These are phyloP conservation scores for Ophidiomyces ophidiicola DNA, from an alignment of 2,329 filamentous ascomycete species.

Conservation along the genomic window DNA sequence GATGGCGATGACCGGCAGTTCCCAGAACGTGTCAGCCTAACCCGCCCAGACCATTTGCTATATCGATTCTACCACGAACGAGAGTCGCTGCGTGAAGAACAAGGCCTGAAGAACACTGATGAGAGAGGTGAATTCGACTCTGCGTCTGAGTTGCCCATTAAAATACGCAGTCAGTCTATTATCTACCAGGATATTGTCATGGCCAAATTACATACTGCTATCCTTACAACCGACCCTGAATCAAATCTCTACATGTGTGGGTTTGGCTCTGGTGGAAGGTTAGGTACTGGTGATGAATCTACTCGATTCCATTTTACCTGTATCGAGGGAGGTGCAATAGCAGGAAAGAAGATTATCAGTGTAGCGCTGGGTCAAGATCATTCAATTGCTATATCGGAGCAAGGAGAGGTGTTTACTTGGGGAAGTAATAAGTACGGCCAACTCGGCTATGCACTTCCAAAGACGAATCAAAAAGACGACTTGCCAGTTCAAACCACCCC, in stretches of 20 bases:
- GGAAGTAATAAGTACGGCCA: conserved; percentile 77
- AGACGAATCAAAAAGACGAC: conserved; percentile 53
- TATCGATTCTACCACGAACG: conserved; percentile 61
- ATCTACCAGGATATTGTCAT: conserved; percentile 70
- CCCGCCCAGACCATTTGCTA: conserved; percentile 65
- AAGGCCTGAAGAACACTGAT: not conserved
- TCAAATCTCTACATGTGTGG: conserved; percentile 90
- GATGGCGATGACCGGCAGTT: conserved; percentile 91
- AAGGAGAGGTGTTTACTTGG: conserved; percentile 91
- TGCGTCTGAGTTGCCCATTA: conserved; percentile 52
- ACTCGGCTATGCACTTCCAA: conserved; percentile 69
- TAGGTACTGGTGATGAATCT: conserved; percentile 80
- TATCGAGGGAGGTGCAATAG: conserved; percentile 60
- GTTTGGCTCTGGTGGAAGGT: conserved; percentile 75
- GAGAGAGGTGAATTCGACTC: conserved; percentile 23
- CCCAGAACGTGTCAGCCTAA: conserved; percentile 68
- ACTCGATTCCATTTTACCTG: conserved; percentile 78
- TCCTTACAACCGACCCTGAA: conserved; percentile 74
- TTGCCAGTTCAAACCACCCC: conserved; percentile 71
- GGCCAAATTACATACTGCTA: conserved; percentile 82
- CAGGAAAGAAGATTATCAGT: conserved; percentile 60
- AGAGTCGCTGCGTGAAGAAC: conserved; percentile 26
- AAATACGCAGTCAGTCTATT: conserved; percentile 60
- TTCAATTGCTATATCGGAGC: conserved; percentile 68
- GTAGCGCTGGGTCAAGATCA: conserved; percentile 86